Evolutionary conservation across 805 yeast species (phyloP), one percentile per base, ranked within the genome.

Genomic region (Spathaspora girioi): DNA sequence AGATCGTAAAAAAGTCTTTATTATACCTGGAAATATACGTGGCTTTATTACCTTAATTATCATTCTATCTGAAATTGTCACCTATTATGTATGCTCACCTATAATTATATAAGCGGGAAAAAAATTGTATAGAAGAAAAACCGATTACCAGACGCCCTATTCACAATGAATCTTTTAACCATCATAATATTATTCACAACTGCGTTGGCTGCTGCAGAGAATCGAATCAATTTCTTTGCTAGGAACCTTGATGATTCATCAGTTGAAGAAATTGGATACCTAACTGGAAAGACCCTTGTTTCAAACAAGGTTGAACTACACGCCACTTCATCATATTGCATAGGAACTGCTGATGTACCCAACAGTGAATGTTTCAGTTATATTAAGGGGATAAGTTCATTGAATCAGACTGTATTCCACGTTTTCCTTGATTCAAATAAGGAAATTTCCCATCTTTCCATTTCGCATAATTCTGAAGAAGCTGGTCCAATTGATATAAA

Each of bases 321-420:
- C 11, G 8, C 47, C 2, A 20, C n/a, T 9, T 43, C 45, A 7
- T 50, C 43, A 35, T 55, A 49, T 45, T 55, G 58, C 47, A 41
- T 55, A 29, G 75, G 77, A 11, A 69, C 77, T 20, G 51, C 56
- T 6, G 71, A 66, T 47, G 42, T 70, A 5, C 51, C 56, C 6
- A 52, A 58, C 48, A 61, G 62, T 29, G 68, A 62, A n/a, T 73
- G 78, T 49, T 70, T 74, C 50, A 51, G 63, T 18, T 50, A 48
- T 27, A 7, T 46, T 2, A 45, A 38, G 31, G 53, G 54, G 1
- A 38, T 26, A 11, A 26, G 18, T 15, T 20, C 42, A 3, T 50
- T 49, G 23, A 46, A 49, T 12, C 31, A 38, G n/a, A 46, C 41
- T 3, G 18, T 43, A 12, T 53, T 53, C 12, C 45, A 47, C 18